These are phyloP conservation scores for Crotalaria pallida DNA, from an alignment of 306 rosid genomes.

Conservation along the genomic window DNA sequence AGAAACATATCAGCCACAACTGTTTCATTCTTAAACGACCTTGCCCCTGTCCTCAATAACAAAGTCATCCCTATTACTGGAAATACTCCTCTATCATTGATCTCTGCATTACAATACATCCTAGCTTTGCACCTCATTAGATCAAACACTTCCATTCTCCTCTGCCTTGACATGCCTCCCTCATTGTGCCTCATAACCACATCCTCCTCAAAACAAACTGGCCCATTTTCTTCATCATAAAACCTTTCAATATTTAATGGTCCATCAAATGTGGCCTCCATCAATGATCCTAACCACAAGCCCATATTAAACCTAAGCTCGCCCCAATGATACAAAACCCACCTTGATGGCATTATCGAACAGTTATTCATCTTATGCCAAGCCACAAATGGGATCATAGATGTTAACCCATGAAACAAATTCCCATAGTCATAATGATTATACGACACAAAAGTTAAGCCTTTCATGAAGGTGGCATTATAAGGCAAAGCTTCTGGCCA, in stretches of 20 bases:
- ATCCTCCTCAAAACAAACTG: slow-evolving; percentile 62
- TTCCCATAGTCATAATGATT: slow-evolving; percentile 58
- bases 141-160: slow-evolving; percentile 55
- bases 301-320: slow-evolving; percentile 53
- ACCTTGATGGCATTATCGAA: slow-evolving; percentile 25
- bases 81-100: neutral
- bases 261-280: slow-evolving; percentile 56
- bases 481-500: slow-evolving; percentile 53
- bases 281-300: slow-evolving; percentile 30
- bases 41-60: slow-evolving; percentile 49
- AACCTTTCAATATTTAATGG: slow-evolving; percentile 36
- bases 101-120: slow-evolving; percentile 35
- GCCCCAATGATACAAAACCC: slow-evolving; percentile 68
- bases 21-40: slow-evolving; percentile 50
- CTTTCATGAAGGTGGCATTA: slow-evolving; percentile 48
- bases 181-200: slow-evolving; percentile 73
- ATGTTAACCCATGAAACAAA: slow-evolving; percentile 62
- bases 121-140: slow-evolving; percentile 64
- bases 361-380: slow-evolving; percentile 46
- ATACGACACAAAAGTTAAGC: slow-evolving; percentile 60
- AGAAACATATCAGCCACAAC: slow-evolving; percentile 35
- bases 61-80: slow-evolving; percentile 44
- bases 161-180: slow-evolving; percentile 63
- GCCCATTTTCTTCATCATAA: slow-evolving; percentile 22
- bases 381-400: slow-evolving; percentile 56